These are phyloP conservation scores for Syncephalastrum racemosum DNA, from an alignment of 371 early-diverging fungal genomes.

Conservation along the genomic window DNA sequence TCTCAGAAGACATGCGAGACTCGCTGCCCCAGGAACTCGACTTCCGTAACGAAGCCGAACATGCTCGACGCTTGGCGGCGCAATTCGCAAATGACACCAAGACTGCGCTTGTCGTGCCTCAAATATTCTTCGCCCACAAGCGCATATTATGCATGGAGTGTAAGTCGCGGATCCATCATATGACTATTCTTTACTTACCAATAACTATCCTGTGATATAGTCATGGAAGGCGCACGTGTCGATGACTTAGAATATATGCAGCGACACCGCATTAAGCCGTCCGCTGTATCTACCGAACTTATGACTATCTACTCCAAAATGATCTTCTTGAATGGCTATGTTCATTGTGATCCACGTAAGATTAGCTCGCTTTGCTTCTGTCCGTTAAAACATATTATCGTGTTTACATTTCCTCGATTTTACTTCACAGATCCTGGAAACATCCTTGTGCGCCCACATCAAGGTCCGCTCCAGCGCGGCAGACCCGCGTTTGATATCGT, in stretches of 20 bases:
- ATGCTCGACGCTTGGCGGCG: conserved; percentile 61
- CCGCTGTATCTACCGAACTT: conserved; percentile 72
- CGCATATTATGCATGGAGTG: conserved; percentile 80
- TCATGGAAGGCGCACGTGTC: conserved; percentile 72
- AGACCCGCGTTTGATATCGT: conserved; percentile 81
- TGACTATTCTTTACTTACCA: not conserved
- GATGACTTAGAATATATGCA: conserved; percentile 75
- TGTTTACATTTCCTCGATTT: not conserved
- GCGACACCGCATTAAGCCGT: conserved; percentile 67
- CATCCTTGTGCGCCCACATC: conserved; percentile 63
- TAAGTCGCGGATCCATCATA: conserved; percentile 27
- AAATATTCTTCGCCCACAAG: conserved; percentile 62
- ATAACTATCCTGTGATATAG: conserved; percentile 14
- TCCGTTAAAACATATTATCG: not conserved
- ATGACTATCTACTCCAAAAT: conserved; percentile 81
- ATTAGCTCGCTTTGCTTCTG: not conserved
- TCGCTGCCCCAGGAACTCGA: conserved; percentile 87
- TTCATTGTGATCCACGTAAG: conserved; percentile 81
- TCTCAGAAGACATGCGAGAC: conserved; percentile 84
- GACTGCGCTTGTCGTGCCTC: conserved; percentile 60
- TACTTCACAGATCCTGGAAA: conserved; percentile 65
- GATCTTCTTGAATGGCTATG: conserved; percentile 86
- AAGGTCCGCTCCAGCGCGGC: conserved; percentile 33
- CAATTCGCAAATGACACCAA: conserved; percentile 56
- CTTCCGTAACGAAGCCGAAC: conserved; percentile 77